Evolutionary conservation across 805 yeast genomes (phyloP).

Genomic region (Blastobotrys americana): DNA sequence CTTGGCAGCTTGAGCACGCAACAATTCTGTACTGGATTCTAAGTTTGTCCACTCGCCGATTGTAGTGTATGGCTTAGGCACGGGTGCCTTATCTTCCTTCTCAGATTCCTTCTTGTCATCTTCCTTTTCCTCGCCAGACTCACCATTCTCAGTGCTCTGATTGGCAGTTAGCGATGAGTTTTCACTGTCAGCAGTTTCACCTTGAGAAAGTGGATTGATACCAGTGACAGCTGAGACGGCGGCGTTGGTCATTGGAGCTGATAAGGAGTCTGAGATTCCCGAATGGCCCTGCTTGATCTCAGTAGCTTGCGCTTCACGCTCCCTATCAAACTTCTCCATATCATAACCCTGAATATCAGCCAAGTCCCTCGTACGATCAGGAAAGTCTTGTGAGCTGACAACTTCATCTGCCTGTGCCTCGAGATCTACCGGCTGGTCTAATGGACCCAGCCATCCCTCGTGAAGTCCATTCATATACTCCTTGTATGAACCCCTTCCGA

Average conservation of each 20-base stretch:
- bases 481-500: constrained; percentile 94
- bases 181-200: background rate
- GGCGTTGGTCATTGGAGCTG: background rate
- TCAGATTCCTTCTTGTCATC: constrained; percentile 14
- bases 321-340: background rate
- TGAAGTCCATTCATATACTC: constrained; percentile 87
- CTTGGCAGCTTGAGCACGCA: constrained; percentile 25
- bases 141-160: background rate
- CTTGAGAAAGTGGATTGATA: background rate
- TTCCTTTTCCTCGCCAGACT: constrained; percentile 11
- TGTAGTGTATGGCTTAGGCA: constrained; percentile 56
- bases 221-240: background rate
- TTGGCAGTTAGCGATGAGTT: background rate
- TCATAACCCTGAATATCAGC: constrained; percentile 10
- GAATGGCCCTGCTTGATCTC: background rate
- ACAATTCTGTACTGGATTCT: constrained; percentile 54
- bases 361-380: constrained; percentile 16
- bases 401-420: constrained; percentile 1
- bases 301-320: background rate
- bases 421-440: constrained; percentile 43
- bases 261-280: background rate
- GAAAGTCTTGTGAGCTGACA: constrained; percentile 15
- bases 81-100: constrained; percentile 35
- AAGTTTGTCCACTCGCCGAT: constrained; percentile 52
- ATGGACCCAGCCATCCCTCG: constrained; percentile 91